A percentile compares a stretch with the other conserved stretches of the same genome.
Evolutionary conservation across 2,329 filamentous ascomycete species (phyloP).

Genomic region (Pseudofabraea citricarpa): DNA sequence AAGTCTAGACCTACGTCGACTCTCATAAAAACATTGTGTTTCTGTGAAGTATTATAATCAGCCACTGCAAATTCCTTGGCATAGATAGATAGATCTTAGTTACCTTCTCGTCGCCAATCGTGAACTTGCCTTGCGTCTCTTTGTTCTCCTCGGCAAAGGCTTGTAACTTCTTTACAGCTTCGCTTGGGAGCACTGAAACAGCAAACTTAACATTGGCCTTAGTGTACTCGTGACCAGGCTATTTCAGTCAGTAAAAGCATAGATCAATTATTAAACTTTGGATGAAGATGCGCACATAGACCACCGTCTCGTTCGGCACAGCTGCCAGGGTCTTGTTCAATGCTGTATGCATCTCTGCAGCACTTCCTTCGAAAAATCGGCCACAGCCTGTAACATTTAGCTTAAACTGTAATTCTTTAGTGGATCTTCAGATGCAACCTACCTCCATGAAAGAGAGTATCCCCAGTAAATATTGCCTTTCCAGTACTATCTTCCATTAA

Average conservation of each 20-base stretch:
- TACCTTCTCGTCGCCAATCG: conserved; percentile 95
- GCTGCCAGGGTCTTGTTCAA: conserved; percentile 78
- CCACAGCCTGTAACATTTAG: conserved; percentile 64
- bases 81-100: no score
- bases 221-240: conserved; percentile 98
- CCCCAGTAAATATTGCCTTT: conserved; percentile 86
- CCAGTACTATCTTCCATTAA: conserved; percentile 76
- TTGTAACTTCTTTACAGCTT: conserved; percentile 71
- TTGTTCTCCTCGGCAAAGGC: conserved; percentile 73
- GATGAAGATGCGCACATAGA: conserved; percentile 62
- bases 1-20: conserved; percentile 62
- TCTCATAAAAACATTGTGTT: conserved; percentile 97
- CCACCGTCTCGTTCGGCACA: conserved; percentile 84
- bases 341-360: conserved; percentile 87
- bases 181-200: conserved; percentile 67
- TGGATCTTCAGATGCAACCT: no score
- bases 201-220: conserved; percentile 91
- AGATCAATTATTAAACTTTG: no score
- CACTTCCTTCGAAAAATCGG: conserved; percentile 89
- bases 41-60: conserved; percentile 38
- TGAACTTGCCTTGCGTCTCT: conserved; percentile 93
- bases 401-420: background rate
- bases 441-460: conserved; percentile 94
- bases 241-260: conserved; percentile 9
- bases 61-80: background rate